phyloP scores from a whole-genome alignment of 1,284 basidiomycete species.

The Trametes sp. region DNA sequence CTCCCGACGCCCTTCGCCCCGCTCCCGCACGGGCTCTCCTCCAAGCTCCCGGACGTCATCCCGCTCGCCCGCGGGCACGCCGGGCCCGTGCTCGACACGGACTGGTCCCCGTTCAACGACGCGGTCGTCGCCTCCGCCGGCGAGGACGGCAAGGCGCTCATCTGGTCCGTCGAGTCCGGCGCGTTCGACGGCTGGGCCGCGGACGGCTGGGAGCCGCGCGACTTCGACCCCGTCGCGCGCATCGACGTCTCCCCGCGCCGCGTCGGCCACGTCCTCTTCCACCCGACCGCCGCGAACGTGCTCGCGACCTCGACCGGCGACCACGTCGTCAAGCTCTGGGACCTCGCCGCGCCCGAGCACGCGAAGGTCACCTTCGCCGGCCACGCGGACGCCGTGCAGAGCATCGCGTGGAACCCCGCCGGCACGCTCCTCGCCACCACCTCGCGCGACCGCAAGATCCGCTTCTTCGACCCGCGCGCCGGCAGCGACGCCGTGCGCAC shows the following conservation, averaged over 20 bases:
- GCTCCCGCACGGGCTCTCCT: conserved; percentile 62
- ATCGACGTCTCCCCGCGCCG: conserved; percentile 84
- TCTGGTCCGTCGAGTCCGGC: conserved; percentile 84
- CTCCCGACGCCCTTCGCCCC: conserved; percentile 77
- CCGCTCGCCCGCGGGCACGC: conserved; percentile 91
- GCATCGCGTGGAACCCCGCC: conserved; percentile 83
- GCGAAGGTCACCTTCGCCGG: conserved; percentile 72
- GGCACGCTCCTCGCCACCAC: conserved; percentile 84
- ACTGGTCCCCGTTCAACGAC: conserved; percentile 97
- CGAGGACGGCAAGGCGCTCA: conserved; percentile 92
- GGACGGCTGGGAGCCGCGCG: conserved; percentile 83
- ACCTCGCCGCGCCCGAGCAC: conserved; percentile 76
- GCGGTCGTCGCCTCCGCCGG: conserved; percentile 88
- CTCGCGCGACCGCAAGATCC: conserved; percentile 91
- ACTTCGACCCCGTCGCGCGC: conserved; percentile 84
- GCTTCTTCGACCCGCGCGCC: conserved; percentile 88
- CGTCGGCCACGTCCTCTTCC: conserved; percentile 94
- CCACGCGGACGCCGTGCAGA: conserved; percentile 91
- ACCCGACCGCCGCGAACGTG: conserved; percentile 90
- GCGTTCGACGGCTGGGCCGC: conserved; percentile 88
- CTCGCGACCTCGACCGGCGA: conserved; percentile 91
- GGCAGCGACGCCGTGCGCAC: conserved; percentile 83
- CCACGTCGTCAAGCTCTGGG: conserved; percentile 91
- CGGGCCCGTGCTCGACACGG: conserved; percentile 92
- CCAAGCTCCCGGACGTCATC: conserved; percentile 91